These are phyloP conservation scores for Vinca minor DNA, from an alignment of 257 asterid genomes.

Conservation along the genomic window DNA sequence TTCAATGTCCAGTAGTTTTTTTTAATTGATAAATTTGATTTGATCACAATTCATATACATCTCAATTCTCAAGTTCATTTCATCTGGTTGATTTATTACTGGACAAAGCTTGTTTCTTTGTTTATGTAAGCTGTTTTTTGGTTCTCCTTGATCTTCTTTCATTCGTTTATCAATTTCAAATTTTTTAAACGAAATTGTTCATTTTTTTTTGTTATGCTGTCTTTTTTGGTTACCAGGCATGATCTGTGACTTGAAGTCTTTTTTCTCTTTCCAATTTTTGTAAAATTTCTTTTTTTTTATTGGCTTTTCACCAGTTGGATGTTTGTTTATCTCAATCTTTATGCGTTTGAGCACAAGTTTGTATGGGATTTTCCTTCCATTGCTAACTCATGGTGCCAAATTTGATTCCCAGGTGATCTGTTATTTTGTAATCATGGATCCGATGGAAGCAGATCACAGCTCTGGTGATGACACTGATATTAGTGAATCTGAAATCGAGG, in stretches of 20 bases:
- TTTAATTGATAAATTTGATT: not conserved
- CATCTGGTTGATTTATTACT: not conserved
- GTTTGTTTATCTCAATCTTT: not conserved
- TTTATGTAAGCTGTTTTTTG: too few relatives aligned
- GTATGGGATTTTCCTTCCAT: not conserved
- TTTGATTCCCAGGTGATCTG: slow-evolving; percentile 3
- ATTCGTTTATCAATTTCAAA: not conserved
- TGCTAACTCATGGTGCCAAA: not conserved
- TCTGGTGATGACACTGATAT: slow-evolving; percentile 36
- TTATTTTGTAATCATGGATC: not conserved
- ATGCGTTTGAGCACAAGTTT: not conserved
- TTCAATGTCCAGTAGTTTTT: not conserved
- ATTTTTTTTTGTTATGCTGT: too few relatives aligned
- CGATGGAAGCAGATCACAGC: slow-evolving; percentile 21
- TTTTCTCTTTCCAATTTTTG: not conserved
- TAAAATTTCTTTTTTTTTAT: not conserved
- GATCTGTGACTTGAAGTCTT: too few relatives aligned
- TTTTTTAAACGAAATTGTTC: too few relatives aligned
- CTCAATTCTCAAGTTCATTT: not conserved
- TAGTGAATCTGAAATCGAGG: slow-evolving; percentile 41
- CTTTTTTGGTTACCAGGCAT: not conserved
- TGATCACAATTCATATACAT: too few relatives aligned
- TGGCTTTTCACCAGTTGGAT: not conserved
- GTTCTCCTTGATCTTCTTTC: too few relatives aligned
- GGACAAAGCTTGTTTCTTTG: not conserved